These are phyloP conservation scores for Bipolaris sorokiniana DNA, from an alignment of 2,329 filamentous ascomycete species.

Conservation along the genomic window DNA sequence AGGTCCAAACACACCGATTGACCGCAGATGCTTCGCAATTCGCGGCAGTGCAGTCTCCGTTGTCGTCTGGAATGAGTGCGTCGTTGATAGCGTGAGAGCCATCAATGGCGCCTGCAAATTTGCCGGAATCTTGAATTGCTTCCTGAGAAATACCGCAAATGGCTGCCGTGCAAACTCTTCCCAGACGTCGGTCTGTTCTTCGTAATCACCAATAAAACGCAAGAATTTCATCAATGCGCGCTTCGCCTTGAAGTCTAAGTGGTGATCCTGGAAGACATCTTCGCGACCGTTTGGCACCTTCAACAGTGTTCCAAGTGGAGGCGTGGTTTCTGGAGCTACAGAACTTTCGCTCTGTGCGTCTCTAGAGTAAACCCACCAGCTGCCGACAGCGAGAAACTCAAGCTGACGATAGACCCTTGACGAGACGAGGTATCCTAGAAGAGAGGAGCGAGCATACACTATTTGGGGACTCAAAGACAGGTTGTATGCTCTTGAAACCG, in stretches of 20 bases:
- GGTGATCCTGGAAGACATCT: constrained; percentile 82
- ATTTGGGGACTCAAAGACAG: constrained; percentile 84
- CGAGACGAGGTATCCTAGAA: constrained; percentile 82
- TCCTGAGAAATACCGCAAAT: constrained; percentile 65
- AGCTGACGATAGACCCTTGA: constrained; percentile 87
- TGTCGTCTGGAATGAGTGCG: constrained; percentile 59
- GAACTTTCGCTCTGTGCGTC: constrained; percentile 10
- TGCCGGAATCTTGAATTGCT: constrained; percentile 62
- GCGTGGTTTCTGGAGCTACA: background rate
- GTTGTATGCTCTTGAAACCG: constrained; percentile 76
- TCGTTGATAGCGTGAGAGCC: constrained; percentile 77
- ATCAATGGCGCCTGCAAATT: constrained; percentile 69
- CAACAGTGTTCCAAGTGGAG: constrained; percentile 53
- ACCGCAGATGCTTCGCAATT: constrained; percentile 80
- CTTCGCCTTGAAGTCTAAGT: constrained; percentile 80
- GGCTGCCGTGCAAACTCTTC: constrained; percentile 60
- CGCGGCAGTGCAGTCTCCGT: constrained; percentile 73
- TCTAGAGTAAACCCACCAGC: constrained; percentile 78
- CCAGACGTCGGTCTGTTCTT: constrained; percentile 67
- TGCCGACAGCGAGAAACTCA: constrained; percentile 91
- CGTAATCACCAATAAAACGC: constrained; percentile 79
- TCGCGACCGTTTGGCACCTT: constrained; percentile 89
- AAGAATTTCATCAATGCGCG: constrained; percentile 91
- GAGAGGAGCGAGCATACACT: constrained; percentile 79
- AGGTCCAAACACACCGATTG: constrained; percentile 84